Base-by-base conservation (phyloP, 2,329 filamentous ascomycete species). In the Atkinsonella hypoxylon region DNA sequence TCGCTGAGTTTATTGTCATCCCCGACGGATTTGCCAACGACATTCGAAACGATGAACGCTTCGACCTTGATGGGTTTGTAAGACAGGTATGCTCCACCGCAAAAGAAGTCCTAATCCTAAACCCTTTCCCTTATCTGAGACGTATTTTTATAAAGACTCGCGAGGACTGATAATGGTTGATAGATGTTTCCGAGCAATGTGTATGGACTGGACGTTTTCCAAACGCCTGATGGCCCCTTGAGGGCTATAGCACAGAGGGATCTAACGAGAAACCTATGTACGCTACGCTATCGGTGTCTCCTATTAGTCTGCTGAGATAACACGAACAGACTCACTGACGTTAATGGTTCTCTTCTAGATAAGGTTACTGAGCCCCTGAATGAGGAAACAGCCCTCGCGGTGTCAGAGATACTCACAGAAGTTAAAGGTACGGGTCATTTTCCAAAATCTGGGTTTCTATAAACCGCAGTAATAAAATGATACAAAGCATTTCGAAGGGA, bases 21-120 rank as follows among this genome's bases (percentile, higher is more conserved):
- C 47, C 47, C 12, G 7, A 10, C 13, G 34, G 34, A 22, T 43
- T 15, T 7, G 39, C 39, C 2, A 26, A 48, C 32, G 39, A 48
- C 12, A 26, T 48, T 18, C 47, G 47, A 15, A 48, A 48, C 30
- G 47, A 48, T 38, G 30, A 43, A n/a, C 38, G 39, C n/a, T 26
- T 48, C 20, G 39, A 36, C 9, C 34, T 48, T 2, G 4, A 2
- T 17, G 30, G 18, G 10, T 48, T 34, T 9, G 4, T 6, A 5
- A 42, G 17, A n/a, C 22, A 34, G 13, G 22, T 10, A 18, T n/a
- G 34, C 40, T 38, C n/a, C 8, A 3, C 4, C 26, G 26, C 26
- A 8, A 5, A 2, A 26, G 26, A 26, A 26, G 8, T 26, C 26
- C 26, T 26, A 5, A 4, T 8, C 26, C 26, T 7, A 26, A 26